Conservation (phyloP, 139 green algal genomes). For the Haematococcus lacustris region DNA sequence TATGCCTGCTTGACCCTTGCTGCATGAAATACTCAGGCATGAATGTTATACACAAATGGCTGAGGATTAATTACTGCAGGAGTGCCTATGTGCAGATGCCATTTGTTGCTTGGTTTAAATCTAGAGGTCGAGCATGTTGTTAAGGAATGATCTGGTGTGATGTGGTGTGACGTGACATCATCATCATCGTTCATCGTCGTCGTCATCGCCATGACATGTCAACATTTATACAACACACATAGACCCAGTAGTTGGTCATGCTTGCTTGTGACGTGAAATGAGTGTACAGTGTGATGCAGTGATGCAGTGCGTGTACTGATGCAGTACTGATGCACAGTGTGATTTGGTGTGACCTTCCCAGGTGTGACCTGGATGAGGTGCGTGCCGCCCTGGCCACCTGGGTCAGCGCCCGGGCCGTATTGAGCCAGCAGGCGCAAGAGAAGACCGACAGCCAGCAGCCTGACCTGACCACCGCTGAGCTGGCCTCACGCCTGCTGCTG, state of each 20-base stretch:
- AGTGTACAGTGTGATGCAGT: background rate
- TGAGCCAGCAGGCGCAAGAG: too few relatives aligned
- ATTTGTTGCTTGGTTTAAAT: background rate
- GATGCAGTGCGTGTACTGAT: background rate
- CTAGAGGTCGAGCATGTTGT: too few relatives aligned
- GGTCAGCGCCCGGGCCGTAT: too few relatives aligned
- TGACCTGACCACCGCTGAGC: too few relatives aligned
- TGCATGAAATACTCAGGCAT: background rate
- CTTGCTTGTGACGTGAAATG: background rate
- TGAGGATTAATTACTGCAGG: background rate
- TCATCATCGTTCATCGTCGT: background rate
- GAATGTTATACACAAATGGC: background rate
- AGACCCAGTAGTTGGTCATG: background rate
- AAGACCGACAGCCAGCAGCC: too few relatives aligned
- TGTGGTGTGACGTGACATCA: too few relatives aligned
- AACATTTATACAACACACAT: background rate
- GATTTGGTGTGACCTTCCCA: background rate
- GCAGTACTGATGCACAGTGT: background rate
- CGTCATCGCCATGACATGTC: background rate
- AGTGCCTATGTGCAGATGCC: background rate
- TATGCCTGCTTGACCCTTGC: background rate
- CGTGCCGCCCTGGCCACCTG: conserved; percentile 28
- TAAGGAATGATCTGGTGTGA: too few relatives aligned
- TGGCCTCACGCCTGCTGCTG: background rate
- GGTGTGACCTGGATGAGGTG: conserved; percentile 38